Conservation (phyloP, 768 basidiomycete genomes). For the Leccinum subgranulosum region DNA sequence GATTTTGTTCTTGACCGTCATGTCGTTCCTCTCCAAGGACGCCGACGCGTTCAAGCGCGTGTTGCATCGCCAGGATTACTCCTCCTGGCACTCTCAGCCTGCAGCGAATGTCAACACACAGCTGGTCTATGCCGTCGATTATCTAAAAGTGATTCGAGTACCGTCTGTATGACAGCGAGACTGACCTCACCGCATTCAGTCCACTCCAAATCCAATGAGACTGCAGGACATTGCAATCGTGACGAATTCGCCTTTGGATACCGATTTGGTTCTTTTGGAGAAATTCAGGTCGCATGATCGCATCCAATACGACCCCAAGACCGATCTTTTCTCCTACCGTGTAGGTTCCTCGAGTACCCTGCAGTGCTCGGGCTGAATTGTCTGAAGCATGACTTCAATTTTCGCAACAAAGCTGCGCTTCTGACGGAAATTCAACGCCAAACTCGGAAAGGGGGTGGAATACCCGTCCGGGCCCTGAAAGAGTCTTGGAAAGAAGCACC, state of each 20-base stretch:
- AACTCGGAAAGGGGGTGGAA: conserved; percentile 79
- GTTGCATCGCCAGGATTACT: conserved; percentile 62
- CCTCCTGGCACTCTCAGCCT: conserved; percentile 86
- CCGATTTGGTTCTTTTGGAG: conserved; percentile 67
- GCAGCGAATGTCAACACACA: conserved; percentile 86
- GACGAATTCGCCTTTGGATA: conserved; percentile 73
- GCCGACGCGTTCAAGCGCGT: conserved; percentile 66
- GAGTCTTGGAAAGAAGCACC: conserved; percentile 92
- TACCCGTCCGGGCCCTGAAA: conserved; percentile 79
- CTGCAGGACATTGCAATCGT: conserved; percentile 84
- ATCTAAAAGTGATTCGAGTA: conserved; percentile 60
- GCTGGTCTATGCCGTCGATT: conserved; percentile 77
- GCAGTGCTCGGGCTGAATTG: conserved; percentile 2
- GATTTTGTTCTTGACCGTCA: conserved; percentile 28
- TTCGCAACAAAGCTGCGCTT: conserved; percentile 80
- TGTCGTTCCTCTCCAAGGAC: conserved; percentile 71
- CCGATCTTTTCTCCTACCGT: conserved; percentile 83
- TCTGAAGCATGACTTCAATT: conserved; percentile 77
- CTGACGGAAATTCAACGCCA: conserved; percentile 84
- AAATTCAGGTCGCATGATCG: conserved; percentile 81
- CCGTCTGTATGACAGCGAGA: conserved; percentile 7
- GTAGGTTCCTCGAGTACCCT: conserved; percentile 38
- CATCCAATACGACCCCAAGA: conserved; percentile 77
- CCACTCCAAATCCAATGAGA: conserved; percentile 76
- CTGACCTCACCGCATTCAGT: conserved; percentile 33